A percentile compares a stretch with the other conserved stretches of the same genome.
These are phyloP conservation scores for Colletotrichum euphorbiae DNA, from an alignment of 2,329 filamentous ascomycete species.

Conservation along the genomic window DNA sequence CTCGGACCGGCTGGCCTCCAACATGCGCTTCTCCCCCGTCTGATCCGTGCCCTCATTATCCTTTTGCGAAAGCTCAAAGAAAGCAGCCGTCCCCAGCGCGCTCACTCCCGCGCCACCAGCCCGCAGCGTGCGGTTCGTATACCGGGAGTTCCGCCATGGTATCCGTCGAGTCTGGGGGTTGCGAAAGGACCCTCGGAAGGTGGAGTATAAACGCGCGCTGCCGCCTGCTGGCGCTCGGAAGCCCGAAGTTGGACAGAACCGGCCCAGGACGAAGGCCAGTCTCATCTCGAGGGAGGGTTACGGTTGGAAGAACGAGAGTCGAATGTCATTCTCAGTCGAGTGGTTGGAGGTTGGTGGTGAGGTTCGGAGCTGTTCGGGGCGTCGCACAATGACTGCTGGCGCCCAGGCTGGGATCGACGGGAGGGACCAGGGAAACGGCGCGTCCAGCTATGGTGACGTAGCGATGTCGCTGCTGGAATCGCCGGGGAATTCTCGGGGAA, in stretches of 20 bases:
- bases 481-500: slow-evolving; percentile 43
- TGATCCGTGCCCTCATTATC: slow-evolving; percentile 62
- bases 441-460: slow-evolving; percentile 46
- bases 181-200: slow-evolving; percentile 25
- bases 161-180: slow-evolving; percentile 41
- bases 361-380: slow-evolving; percentile 1
- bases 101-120: slow-evolving; percentile 55
- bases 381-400: background rate
- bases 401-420: slow-evolving; percentile 31
- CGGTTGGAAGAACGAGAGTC: slow-evolving; percentile 16
- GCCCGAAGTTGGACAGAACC: slow-evolving; percentile 56
- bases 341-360: background rate
- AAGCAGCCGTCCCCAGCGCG: slow-evolving; percentile 65
- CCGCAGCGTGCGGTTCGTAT: slow-evolving; percentile 49
- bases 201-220: slow-evolving; percentile 38
- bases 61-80: slow-evolving; percentile 68
- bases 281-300: slow-evolving; percentile 57
- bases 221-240: slow-evolving; percentile 45
- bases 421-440: slow-evolving; percentile 19
- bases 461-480: slow-evolving; percentile 42
- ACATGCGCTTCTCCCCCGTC: slow-evolving; percentile 88
- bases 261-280: slow-evolving; percentile 55
- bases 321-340: slow-evolving; percentile 41
- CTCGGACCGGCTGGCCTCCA: slow-evolving; percentile 83
- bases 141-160: slow-evolving; percentile 43